Evolutionary conservation across 2,329 filamentous ascomycete genomes (phyloP).

Genomic region (Dactylellina cionopaga): DNA sequence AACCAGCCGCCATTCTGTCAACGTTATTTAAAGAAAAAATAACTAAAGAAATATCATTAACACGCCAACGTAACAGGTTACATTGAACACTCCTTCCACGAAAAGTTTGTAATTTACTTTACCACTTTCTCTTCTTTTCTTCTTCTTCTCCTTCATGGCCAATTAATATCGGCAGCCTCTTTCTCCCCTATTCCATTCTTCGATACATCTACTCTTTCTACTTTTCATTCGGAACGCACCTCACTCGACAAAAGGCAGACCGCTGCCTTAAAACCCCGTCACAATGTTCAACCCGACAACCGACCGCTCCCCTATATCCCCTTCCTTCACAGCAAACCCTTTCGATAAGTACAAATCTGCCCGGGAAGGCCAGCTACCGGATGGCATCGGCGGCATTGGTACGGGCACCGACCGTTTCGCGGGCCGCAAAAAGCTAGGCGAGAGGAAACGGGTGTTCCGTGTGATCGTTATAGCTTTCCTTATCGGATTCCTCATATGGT

Average conservation of each 20-base stretch:
- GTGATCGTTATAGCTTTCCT: slow-evolving; percentile 23
- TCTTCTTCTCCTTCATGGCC: no score
- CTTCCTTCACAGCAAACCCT: slow-evolving; percentile 44
- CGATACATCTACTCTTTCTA: not conserved
- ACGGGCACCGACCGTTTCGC: slow-evolving; percentile 32
- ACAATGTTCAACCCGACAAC: slow-evolving; percentile 37
- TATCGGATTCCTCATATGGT: slow-evolving; percentile 38
- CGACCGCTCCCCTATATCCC: slow-evolving; percentile 45
- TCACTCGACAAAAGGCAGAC: not conserved
- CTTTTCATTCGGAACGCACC: not conserved
- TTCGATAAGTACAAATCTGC: slow-evolving; percentile 52
- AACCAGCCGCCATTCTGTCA: no score
- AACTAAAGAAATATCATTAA: no score
- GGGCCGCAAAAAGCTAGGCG: slow-evolving; percentile 33
- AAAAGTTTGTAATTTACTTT: no score
- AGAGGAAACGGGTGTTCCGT: slow-evolving; percentile 28
- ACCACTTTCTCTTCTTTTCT: no score
- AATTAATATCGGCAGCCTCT: no score
- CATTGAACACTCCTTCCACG: no score
- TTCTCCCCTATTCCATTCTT: no score
- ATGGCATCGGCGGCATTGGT: slow-evolving; percentile 46
- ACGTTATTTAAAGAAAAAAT: no score
- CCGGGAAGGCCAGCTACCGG: slow-evolving; percentile 33
- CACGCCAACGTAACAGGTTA: no score
- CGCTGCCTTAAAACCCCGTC: not conserved